Base-by-base conservation (phyloP, 192 early-diverging fungal genomes). In the Paraglomus occultum region DNA sequence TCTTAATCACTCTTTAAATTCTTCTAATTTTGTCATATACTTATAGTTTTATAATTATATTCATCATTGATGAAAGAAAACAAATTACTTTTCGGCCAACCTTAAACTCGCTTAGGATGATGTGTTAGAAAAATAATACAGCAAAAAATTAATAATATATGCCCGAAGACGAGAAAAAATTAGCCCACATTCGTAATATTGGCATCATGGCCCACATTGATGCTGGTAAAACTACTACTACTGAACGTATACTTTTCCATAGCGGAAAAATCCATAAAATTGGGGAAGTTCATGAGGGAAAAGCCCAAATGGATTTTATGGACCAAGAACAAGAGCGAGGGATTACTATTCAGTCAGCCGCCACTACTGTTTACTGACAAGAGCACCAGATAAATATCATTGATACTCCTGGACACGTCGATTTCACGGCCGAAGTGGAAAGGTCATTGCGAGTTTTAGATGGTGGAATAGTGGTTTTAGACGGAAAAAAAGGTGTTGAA, bases 141-240 rank as follows among this genome's bases (percentile, higher is more conserved):
- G 31, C 31, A 31, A 31, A 57, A 57, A 22, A 62, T 46, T 62
- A 17, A 45, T 62, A 45, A 45, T 62, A 62, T 62, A 62, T 62
- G 60, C 42, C 60, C 40, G 60, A 62, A 62, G 12, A 43, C 14
- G 40, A 62, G 4, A 31, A 62, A 45, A 62, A 62, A 15, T 44
- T 62, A 62, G n/a, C 44, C 8, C n/a, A 44, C 1, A 62, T 44
- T 22, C 60, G 60, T 4, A 62, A 62, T 62, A 62, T 62, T 23
- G 60, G 60, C 18, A 62, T 62, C 44, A 17, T 46, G 12, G 60
- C 60, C 8, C 60, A 62, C n/a, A 62, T 62, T 62, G 60, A 62
- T 46, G 60, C 40, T 62, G 60, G 60, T 17, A 62, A 62, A 62
- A 62, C 60, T 62, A 62, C 60, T 46, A 62, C 60, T 17, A 62